phyloP scores from a whole-genome alignment of 2,329 filamentous ascomycete species.

The Neopestalotiopsis clavispora region DNA sequence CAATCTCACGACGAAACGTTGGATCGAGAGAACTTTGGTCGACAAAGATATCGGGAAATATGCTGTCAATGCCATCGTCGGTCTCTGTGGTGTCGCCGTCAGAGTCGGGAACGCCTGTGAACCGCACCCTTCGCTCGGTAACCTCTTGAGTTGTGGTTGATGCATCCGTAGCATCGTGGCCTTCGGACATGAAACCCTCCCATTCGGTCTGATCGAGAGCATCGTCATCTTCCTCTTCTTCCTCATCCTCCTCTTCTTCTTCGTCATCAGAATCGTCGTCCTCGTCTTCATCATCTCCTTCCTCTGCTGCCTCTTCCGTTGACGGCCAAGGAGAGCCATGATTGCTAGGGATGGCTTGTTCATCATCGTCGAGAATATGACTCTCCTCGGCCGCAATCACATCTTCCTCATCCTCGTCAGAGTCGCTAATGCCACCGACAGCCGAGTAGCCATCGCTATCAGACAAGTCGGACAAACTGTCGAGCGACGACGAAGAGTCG shows the following conservation, averaged over 20 bases:
- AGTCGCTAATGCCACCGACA: slow-evolving; percentile 80
- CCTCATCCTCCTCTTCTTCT: slow-evolving; percentile 40
- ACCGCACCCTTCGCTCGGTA: slow-evolving; percentile 73
- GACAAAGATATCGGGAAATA: slow-evolving; percentile 81
- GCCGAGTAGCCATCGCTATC: slow-evolving; percentile 77
- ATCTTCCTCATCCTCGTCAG: slow-evolving; percentile 77
- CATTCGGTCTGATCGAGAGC: slow-evolving; percentile 54
- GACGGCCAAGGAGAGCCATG: slow-evolving; percentile 57
- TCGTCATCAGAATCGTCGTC: slow-evolving; percentile 36
- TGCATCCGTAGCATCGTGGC: slow-evolving; percentile 51
- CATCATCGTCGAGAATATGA: slow-evolving; percentile 63
- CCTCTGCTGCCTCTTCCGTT: slow-evolving; percentile 43
- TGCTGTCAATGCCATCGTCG: slow-evolving; percentile 61
- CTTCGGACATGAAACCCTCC: slow-evolving; percentile 57
- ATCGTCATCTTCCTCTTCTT: slow-evolving; percentile 45
- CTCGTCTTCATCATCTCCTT: slow-evolving; percentile 43
- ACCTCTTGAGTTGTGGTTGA: slow-evolving; percentile 34
- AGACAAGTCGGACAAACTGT: slow-evolving; percentile 49
- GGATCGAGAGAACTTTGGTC: slow-evolving; percentile 76
- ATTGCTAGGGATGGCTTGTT: slow-evolving; percentile 36
- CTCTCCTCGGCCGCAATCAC: slow-evolving; percentile 80
- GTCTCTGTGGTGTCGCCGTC: slow-evolving; percentile 70
- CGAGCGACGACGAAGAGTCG: slow-evolving; percentile 58
- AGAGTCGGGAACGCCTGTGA: slow-evolving; percentile 65
- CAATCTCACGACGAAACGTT: slow-evolving; percentile 74